These are phyloP conservation scores for Astraeus odoratus DNA, from an alignment of 768 basidiomycete genomes.

Conservation along the genomic window DNA sequence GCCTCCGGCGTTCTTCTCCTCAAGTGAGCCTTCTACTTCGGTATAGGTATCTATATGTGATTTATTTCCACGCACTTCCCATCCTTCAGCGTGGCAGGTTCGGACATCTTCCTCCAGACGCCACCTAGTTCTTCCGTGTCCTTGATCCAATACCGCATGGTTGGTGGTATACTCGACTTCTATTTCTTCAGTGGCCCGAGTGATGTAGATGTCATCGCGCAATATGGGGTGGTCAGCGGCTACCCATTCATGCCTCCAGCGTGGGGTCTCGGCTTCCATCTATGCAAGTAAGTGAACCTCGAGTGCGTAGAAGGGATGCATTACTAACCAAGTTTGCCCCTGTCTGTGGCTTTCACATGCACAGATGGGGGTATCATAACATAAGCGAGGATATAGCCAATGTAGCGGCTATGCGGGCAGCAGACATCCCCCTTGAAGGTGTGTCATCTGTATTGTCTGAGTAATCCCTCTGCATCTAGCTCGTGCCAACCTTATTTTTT, in stretches of 20 bases:
- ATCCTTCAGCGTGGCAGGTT: conserved; percentile 51
- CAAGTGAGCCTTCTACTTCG: conserved; percentile 34
- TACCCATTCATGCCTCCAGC: conserved; percentile 64
- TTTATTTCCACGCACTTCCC: conserved; percentile 7
- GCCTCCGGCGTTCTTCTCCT: conserved; percentile 76
- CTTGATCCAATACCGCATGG: conserved; percentile 62
- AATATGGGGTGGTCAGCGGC: conserved; percentile 63
- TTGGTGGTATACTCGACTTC: conserved; percentile 73
- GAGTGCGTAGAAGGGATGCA: too few species aligned
- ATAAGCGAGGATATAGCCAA: conserved; percentile 51
- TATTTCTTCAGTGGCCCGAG: conserved; percentile 63
- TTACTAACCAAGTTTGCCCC: too few species aligned
- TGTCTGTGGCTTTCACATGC: too few species aligned
- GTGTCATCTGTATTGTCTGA: conserved; percentile 4
- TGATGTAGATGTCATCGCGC: conserved; percentile 54
- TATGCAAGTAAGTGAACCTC: conserved; percentile 48
- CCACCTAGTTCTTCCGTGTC: conserved; percentile 50
- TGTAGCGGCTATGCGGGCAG: conserved; percentile 53
- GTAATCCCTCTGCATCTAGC: background rate
- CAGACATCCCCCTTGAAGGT: conserved; percentile 76
- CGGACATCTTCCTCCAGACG: conserved; percentile 62
- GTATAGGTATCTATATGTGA: background rate
- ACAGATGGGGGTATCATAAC: conserved; percentile 43
- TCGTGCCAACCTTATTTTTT: background rate
- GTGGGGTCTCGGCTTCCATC: conserved; percentile 77